Percentiles rank a stretch among this genome's conserved stretches.
Conservation (phyloP, 2,329 filamentous ascomycete species). For the Diaporthe batatas region DNA sequence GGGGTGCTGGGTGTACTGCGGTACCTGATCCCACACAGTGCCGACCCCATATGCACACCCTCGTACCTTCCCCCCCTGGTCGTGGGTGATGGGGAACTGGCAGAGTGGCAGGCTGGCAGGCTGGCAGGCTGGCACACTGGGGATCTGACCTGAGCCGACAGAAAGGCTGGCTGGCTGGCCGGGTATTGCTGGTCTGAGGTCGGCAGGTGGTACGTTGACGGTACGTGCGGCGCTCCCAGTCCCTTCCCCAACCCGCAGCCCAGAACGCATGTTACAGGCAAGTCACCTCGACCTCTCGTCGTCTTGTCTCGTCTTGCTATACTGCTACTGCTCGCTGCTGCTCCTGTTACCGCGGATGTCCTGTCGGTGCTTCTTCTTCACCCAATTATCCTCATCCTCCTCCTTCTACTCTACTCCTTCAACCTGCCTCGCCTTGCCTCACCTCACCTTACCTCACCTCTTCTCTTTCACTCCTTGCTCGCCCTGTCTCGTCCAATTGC, state of each 20-base stretch:
- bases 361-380: slow-evolving; percentile 38
- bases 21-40: slow-evolving; percentile 36
- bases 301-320: slow-evolving; percentile 6
- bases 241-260: not conserved
- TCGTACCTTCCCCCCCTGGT: slow-evolving; percentile 4
- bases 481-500: slow-evolving; percentile 27
- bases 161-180: slow-evolving; percentile 7
- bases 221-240: slow-evolving; percentile 11
- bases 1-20: not conserved
- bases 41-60: not conserved
- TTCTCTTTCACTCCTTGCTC: not conserved
- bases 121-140: too few relatives aligned
- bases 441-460: slow-evolving; percentile 9
- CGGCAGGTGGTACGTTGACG: slow-evolving; percentile 21
- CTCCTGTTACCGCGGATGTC: slow-evolving; percentile 5
- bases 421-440: slow-evolving; percentile 1
- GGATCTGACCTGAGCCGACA: slow-evolving; percentile 9
- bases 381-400: slow-evolving; percentile 20
- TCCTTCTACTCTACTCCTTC: slow-evolving; percentile 10
- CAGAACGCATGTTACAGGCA: not conserved
- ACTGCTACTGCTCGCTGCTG: not conserved
- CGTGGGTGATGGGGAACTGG: not conserved
- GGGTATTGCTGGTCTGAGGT: slow-evolving; percentile 25
- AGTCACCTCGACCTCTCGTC: not conserved
- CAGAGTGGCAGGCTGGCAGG: too few relatives aligned